Evolutionary conservation across 306 rosid species (phyloP), one percentile per base, ranked within the genome.

Genomic region (Acacia confusa): DNA sequence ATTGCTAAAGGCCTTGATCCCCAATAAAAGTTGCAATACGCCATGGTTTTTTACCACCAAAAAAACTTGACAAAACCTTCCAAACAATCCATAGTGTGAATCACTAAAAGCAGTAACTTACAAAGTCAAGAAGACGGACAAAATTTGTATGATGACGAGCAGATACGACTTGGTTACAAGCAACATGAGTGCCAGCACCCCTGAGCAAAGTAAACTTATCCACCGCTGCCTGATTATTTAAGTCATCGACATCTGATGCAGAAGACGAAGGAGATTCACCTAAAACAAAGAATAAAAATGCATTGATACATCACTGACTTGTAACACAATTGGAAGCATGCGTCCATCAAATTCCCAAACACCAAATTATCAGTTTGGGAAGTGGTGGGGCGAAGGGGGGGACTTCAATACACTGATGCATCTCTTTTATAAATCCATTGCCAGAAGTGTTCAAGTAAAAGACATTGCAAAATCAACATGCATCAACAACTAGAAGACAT

Each of bases 241-340:
- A 84, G 89, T 89, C 89, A 81, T 89, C 97, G 19, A 91, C 80
- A 85, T 92, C 97, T 64, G 95, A 92, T 50, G 94, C 95, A 72
- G 97, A 92, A 83, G 94, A 89, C 60, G 94, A 92, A 78, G 95
- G 97, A 73, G 90, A 91, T 76, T 89, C 95, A 79, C 92, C 97
- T 92, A 85, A 76, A 76, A 65, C 68, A 38, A 43, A 70, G 22
- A 79, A 60, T 69, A 19, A 76, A 78, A 65, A 78, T 53, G 34
- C n/a, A 76, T 57, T 6, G 36, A 67, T 69, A 70, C 72, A 36
- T 68, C 65, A 84, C 8, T 65, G 74, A 57, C 77, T 67, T 48
- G 55, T 28, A 75, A 12, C 34, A n/a, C 69, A 28, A 19, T 25
- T 38, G 34, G 61, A 68, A 10, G 47, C 82, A 45, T 28, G 65